A percentile compares a stretch with the other conserved stretches of the same genome.
Conservation (phyloP, 73 alveolate genomes). For the Blepharisma japonicum region DNA sequence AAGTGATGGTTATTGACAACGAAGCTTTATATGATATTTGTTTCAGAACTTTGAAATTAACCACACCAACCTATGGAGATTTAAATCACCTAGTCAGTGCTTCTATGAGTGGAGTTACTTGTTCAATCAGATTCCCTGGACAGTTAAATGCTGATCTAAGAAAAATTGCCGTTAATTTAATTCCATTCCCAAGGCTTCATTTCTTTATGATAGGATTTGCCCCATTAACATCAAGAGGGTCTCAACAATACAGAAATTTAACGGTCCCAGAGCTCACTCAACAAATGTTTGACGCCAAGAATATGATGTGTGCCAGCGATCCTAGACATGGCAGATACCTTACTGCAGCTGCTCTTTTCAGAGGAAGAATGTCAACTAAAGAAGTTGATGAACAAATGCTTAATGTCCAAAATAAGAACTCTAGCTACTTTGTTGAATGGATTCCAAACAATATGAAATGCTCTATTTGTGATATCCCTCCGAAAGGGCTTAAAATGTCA, state of each 20-base stretch:
- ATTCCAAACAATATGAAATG: conserved; percentile 93
- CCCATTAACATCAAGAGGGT: conserved; percentile 98
- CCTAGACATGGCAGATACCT: conserved; percentile 97
- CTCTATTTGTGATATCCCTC: conserved; percentile 87
- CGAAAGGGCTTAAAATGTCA: conserved; percentile 66
- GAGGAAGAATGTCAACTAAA: conserved; percentile 97
- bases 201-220: conserved; percentile 99
- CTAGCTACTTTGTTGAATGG: conserved; percentile 96
- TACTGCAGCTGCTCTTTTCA: conserved; percentile 96
- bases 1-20: conserved; percentile 95
- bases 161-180: conserved; percentile 96
- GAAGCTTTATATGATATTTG: conserved; percentile 98
- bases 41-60: conserved; percentile 94
- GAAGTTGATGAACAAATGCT: conserved; percentile 95
- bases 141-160: conserved; percentile 96
- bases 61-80: conserved; percentile 98
- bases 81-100: conserved; percentile 95
- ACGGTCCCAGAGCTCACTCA: conserved; percentile 98
- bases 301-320: conserved; percentile 98
- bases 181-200: conserved; percentile 99
- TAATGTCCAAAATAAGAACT: conserved; percentile 91
- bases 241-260: conserved; percentile 96
- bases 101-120: conserved; percentile 95
- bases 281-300: conserved; percentile 98
- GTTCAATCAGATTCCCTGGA: conserved; percentile 98